These are phyloP conservation scores for Botryotinia narcissicola DNA, from an alignment of 2,329 filamentous ascomycete genomes.

Conservation along the genomic window DNA sequence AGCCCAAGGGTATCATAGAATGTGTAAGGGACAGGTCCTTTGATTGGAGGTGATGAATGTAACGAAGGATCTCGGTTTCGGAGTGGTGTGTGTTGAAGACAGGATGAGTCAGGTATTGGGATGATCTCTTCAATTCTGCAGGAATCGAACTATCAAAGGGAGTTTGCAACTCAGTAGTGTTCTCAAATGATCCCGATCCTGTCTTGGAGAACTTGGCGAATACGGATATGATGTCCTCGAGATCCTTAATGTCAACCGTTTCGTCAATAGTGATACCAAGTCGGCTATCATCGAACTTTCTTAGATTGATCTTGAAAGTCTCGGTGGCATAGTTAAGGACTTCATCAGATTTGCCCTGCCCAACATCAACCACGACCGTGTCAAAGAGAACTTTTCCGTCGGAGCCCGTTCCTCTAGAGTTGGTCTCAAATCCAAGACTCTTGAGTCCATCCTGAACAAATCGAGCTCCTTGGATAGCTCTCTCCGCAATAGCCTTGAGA, in stretches of 20 bases:
- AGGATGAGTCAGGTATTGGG: slow-evolving; percentile 78
- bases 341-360: slow-evolving; percentile 49
- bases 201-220: slow-evolving; percentile 45
- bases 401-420: slow-evolving; percentile 54
- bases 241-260: slow-evolving; percentile 56
- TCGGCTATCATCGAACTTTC: slow-evolving; percentile 57
- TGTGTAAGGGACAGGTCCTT: slow-evolving; percentile 93
- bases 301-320: slow-evolving; percentile 57
- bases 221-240: slow-evolving; percentile 55
- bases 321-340: slow-evolving; percentile 52
- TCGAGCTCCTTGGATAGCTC: slow-evolving; percentile 68
- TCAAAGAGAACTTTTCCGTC: slow-evolving; percentile 69
- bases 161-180: slow-evolving; percentile 44
- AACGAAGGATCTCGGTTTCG: slow-evolving; percentile 89
- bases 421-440: slow-evolving; percentile 61
- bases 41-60: slow-evolving; percentile 89
- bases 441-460: slow-evolving; percentile 65
- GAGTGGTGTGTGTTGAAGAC: slow-evolving; percentile 96
- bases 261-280: slow-evolving; percentile 79
- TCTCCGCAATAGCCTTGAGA: slow-evolving; percentile 78
- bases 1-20: slow-evolving; percentile 96
- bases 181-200: slow-evolving; percentile 30
- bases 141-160: slow-evolving; percentile 48
- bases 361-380: slow-evolving; percentile 67
- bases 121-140: slow-evolving; percentile 64